Evolutionary conservation across 2,329 filamentous ascomycete species (phyloP), one percentile per base, ranked within the genome.

Genomic region (Fusarium chlamydosporum): DNA sequence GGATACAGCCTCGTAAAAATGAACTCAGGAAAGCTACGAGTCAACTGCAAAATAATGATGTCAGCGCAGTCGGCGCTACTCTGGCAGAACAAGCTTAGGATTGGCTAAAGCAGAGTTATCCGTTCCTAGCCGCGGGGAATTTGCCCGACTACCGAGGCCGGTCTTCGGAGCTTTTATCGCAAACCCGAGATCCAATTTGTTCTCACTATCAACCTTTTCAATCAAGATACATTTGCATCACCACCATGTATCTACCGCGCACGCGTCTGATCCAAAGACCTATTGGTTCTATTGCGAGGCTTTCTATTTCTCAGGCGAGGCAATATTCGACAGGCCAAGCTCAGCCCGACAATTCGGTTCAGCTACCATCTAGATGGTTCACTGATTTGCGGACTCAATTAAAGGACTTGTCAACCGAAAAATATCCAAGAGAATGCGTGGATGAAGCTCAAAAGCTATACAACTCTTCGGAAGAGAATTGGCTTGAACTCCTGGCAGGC

Each of bases 281-380:
- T 12, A 29, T 43, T 29, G n/a, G 2, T n/a, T 16, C 41, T 16
- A 16, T 9, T 0, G 4, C 34, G 1, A 58, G 8, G 7, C 5
- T 20, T 6, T 18, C 27, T 3, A 9, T 41, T 6, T 20, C 26
- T 7, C 51, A 61, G 5, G 13, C 37, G 20, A 35, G 56, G 3
- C n/a, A 6, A 2, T 26, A 47, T 6, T 56, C 60, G 1, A 20
- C 20, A n/a, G 18, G 20, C 4, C 20, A 5, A 34, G 15, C 20
- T 1, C 45, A 41, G 18, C 4, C 9, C 9, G 34, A 18, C 8
- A 15, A 56, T 8, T n/a, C n/a, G 3, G 6, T 41, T 2, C 37
- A 50, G 6, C 56, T 68, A 10, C 42, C 53, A 10, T 54, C 58
- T 7, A 53, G 67, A 38, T 70, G 62, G 67, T 70, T 70, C 15